Percentiles rank a stretch among this genome's conserved stretches.
phyloP scores from a whole-genome alignment of 306 rosid species.

The Leucaena leucocephala region DNA sequence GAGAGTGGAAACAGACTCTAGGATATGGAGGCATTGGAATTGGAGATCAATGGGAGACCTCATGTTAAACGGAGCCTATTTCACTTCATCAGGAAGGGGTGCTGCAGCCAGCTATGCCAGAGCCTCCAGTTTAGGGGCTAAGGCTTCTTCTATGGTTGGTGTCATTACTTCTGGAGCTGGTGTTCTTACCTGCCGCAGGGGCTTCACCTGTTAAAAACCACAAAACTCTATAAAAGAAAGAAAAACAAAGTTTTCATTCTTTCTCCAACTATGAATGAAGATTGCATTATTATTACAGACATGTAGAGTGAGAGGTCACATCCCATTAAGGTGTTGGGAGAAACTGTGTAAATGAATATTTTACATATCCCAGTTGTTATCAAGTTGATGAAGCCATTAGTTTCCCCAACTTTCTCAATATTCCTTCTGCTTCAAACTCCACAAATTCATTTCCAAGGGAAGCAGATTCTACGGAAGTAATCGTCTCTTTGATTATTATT shows the following conservation, averaged over 20 bases:
- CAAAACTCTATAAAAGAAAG: conserved; percentile 44
- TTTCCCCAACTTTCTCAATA: not conserved
- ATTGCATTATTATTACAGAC: conserved; percentile 49
- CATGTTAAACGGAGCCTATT: conserved; percentile 91
- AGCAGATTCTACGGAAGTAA: conserved; percentile 16
- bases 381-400: conserved; percentile 42
- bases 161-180: conserved; percentile 77
- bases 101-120: conserved; percentile 87
- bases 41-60: conserved; percentile 99
- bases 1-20: conserved; percentile 53
- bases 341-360: conserved; percentile 61
- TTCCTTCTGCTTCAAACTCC: conserved; percentile 9
- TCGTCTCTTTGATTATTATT: not conserved
- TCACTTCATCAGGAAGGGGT: conserved; percentile 82
- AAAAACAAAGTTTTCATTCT: conserved; percentile 52
- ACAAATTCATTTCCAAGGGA: conserved; percentile 34
- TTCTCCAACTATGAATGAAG: conserved; percentile 51
- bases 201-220: conserved; percentile 66
- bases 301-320: conserved; percentile 51
- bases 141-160: conserved; percentile 87
- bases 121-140: conserved; percentile 98
- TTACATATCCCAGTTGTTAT: conserved; percentile 41
- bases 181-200: conserved; percentile 70
- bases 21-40: conserved; percentile 79
- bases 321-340: conserved; percentile 50